Evolutionary conservation across 129 eudicot species (phyloP).

Genomic region (Erigeron canadensis): DNA sequence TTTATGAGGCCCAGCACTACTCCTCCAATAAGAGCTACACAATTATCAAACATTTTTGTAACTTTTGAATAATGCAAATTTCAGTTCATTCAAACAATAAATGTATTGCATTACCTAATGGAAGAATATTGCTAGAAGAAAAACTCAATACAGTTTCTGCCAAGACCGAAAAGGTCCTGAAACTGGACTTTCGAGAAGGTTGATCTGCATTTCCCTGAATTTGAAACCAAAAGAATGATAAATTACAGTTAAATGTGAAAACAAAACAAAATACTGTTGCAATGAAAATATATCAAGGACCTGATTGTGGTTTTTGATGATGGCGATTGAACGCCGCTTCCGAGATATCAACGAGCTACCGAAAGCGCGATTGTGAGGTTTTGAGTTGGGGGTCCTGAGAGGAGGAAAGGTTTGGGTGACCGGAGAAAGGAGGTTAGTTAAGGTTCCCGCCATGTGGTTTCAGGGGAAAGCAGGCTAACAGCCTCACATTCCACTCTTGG

Average conservation of each 20-base stretch:
- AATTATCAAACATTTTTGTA: slow-evolving; percentile 10
- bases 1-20: slow-evolving; percentile 69
- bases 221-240: neutral
- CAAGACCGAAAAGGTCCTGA: slow-evolving; percentile 24
- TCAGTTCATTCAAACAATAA: too few species aligned
- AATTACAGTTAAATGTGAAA: too few species aligned
- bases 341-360: slow-evolving; percentile 27
- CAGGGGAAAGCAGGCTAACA: slow-evolving; percentile 14
- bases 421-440: slow-evolving; percentile 24
- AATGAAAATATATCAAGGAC: slow-evolving; percentile 21
- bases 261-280: neutral
- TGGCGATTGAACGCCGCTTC: slow-evolving; percentile 28
- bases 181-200: neutral
- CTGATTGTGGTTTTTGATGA: slow-evolving; percentile 42
- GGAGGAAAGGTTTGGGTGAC: slow-evolving; percentile 32
- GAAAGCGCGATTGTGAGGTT: neutral
- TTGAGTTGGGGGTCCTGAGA: slow-evolving; percentile 19
- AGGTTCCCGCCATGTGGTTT: slow-evolving; percentile 62
- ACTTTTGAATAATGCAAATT: too few species aligned
- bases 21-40: slow-evolving; percentile 81
- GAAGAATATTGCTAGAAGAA: slow-evolving; percentile 62
- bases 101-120: slow-evolving; percentile 44
- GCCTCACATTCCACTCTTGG: slow-evolving; percentile 13
- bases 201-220: slow-evolving; percentile 40
- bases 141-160: slow-evolving; percentile 41